Evolutionary conservation across 148 eudicot species (phyloP), one percentile per base, ranked within the genome.

Genomic region (Oxyria digyna): DNA sequence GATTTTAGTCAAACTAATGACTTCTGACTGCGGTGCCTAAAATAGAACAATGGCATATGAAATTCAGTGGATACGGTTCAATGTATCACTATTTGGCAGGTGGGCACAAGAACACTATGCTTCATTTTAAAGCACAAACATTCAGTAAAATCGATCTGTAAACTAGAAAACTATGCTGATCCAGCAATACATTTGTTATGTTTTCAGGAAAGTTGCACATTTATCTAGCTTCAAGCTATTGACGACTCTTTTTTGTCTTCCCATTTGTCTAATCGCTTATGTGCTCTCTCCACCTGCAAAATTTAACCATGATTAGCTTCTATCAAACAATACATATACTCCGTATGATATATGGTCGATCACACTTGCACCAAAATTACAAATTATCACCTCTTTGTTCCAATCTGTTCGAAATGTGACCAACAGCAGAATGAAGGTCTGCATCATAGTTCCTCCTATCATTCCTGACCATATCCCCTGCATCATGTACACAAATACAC

Each of bases 381-480:
- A 32, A 67, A 14, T 20, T 8, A 4, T 6, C 41, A 67, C 69
- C 69, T 67, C 69, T 37, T 67, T 67, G 6, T 15, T 67, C 69
- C 69, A 67, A 40, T 67, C 69, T n/a, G 69, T 67, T 14, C 48
- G 24, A 67, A 35, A 67, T 21, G 69, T 67, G 31, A 41, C 31
- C 7, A 23, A 1, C 27, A 37, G 4, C 29, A 67, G 31, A 40
- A 67, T 67, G 7, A 67, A 10, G 48, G 70, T 67, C 27, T 67
- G 70, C 48, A 67, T 67, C 31, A 42, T 21, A 14, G 70, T 67
- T 4, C 70, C 70, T 67, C 70, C 48, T 40, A 67, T 67, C 48
- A 67, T 67, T 26, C 70, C 70, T 13, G 24, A 20, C 70, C 70
- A 67, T 41, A 67, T 38, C 0, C 70, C 70, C 70, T 67, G 23